phyloP scores from a whole-genome alignment of 768 basidiomycete genomes.

The Hygrophorus russula region DNA sequence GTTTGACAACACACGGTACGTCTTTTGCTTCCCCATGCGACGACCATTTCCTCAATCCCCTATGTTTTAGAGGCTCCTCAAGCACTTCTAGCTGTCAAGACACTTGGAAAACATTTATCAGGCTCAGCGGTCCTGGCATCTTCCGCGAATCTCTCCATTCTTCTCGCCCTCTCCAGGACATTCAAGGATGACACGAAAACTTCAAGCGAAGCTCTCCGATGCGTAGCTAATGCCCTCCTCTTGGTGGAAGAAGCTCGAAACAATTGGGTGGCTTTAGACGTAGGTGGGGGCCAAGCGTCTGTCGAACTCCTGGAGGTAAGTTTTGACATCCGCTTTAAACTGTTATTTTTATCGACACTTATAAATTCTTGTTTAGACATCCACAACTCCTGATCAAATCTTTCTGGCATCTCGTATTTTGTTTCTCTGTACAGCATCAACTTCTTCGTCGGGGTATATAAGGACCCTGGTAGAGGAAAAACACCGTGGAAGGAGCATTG shows the following conservation, averaged over 20 bases:
- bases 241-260: slow-evolving; percentile 52
- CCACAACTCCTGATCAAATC: slow-evolving; percentile 46
- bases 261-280: slow-evolving; percentile 43
- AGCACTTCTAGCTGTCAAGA: slow-evolving; percentile 64
- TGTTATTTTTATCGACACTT: slow-evolving; percentile 7
- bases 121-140: slow-evolving; percentile 54
- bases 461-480: slow-evolving; percentile 56
- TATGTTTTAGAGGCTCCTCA: slow-evolving; percentile 46
- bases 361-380: slow-evolving; percentile 36
- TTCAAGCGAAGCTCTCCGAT: slow-evolving; percentile 59
- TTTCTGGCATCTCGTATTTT: slow-evolving; percentile 71
- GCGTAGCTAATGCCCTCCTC: slow-evolving; percentile 70
- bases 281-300: slow-evolving; percentile 51
- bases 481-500: slow-evolving; percentile 40
- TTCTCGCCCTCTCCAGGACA: slow-evolving; percentile 39
- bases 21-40: not conserved
- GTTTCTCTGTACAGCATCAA: slow-evolving; percentile 58
- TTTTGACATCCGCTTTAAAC: not conserved
- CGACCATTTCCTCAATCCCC: not conserved
- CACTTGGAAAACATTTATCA: slow-evolving; percentile 56
- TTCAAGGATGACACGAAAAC: slow-evolving; percentile 52
- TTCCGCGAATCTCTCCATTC: slow-evolving; percentile 40
- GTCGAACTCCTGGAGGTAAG: slow-evolving; percentile 50
- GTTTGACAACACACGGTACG: slow-evolving; percentile 47
- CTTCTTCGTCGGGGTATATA: slow-evolving; percentile 23